Base-by-base conservation (phyloP, 2,329 filamentous ascomycete species). In the Fusarium robinianum region DNA sequence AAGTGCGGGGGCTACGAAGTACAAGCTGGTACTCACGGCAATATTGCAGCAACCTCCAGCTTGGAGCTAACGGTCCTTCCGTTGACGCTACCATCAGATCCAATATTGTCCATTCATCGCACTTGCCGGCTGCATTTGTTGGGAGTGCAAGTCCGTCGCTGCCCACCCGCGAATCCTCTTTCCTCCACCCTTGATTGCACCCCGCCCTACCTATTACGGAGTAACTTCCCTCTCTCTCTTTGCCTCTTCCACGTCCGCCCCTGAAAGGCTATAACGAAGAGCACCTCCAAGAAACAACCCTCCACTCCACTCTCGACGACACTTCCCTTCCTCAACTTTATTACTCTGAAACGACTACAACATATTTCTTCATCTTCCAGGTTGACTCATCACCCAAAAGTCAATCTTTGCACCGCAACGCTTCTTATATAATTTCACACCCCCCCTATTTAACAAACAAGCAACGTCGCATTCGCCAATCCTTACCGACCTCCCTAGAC, bases 1-100 rank as follows among this genome's bases (percentile, higher is more conserved):
- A 53, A 55, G 49, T 56, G 52, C 49, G 52, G 53, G 52, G 52
- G 38, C n/a, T n/a, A n/a, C n/a, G n/a, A n/a, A n/a, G n/a, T n/a
- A n/a, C n/a, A n/a, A 24, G 18, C 12, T 35, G 4, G 41, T 46
- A 15, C 37, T 9, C 11, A 34, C 18, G 31, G 17, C 17, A 12
- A 21, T 33, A 50, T 15, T 32, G 30, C 23, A 34, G 25, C 40
- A 29, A n/a, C n/a, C n/a, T n/a, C n/a, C n/a, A 16, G 39, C 22
- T 27, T 53, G 17, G 23, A 24, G 15, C 50, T 37, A 46, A 33
- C n/a, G 9, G 32, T 49, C 30, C 32, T 37, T 24, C 33, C 23
- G 47, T n/a, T n/a, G n/a, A 12, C 25, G 10, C 25, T 27, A 27
- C 25, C 25, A 11, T 27, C 15, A 18, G 21, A 17, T 17, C 24